Base-by-base conservation (phyloP, 306 rosid genomes). In the Prunus fruticosa region DNA sequence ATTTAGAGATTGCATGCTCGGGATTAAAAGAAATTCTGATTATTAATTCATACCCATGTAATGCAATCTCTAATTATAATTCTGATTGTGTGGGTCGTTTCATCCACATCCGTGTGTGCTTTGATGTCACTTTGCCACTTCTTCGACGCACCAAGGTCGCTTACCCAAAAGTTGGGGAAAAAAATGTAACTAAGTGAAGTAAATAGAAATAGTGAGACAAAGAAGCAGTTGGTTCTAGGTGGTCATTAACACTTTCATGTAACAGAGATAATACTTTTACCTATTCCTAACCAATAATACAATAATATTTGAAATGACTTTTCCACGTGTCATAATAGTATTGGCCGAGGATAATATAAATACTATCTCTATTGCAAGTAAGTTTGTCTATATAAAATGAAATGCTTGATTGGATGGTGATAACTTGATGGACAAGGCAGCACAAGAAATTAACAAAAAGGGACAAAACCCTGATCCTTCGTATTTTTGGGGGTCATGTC, bases 401-500 rank as follows among this genome's bases (percentile, higher is more conserved):
- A 64, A 28, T 51, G 6, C 28, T 20, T 47, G 4, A 41, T 16
- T 11, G 52, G 47, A 25, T 15, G 63, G 30, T 58, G 38, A 58
- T 67, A 50, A 5, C 57, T 63, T 69, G 73, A 32, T 51, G 30
- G 45, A 62, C 72, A 69, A 69, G 68, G 76, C 20, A 68, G 49
- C 65, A 57, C 73, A 15, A 34, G 32, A 57, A 68, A 32, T 51
- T 4, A 50, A 49, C 28, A 41, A 34, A 60, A 67, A 51, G 66
- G 75, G 66, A 62, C 80, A 70, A 75, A 68, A 50, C 76, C 53
- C 19, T 57, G 50, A 75, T 25, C 49, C 68, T 75, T 80, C 19
- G 22, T 64, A 72, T 64, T 41, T 54, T 76, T 6, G 5, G 51
- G n/a, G 49, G 28, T 71, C 64, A 52, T 11, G 19, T 71, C 22